Evolutionary conservation across 1,139 yeast species (phyloP).

Genomic region (Suhomyces choctaworum): DNA sequence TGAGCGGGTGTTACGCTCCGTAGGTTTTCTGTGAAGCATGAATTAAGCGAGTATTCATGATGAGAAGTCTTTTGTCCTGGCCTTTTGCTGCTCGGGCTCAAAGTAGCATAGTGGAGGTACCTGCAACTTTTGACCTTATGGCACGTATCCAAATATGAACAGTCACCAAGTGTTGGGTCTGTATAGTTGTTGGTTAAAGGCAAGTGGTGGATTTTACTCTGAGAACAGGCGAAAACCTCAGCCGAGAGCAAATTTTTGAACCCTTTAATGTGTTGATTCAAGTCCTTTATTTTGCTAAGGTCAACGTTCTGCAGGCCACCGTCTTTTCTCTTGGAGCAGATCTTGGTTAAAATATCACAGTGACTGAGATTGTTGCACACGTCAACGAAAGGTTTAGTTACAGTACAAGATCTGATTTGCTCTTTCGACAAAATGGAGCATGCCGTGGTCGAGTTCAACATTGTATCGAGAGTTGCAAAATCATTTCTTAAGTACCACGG

Average conservation of each 20-base stretch:
- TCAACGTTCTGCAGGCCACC: conserved; percentile 11
- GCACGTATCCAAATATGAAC: conserved; percentile 92
- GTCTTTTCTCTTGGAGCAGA: conserved; percentile 23
- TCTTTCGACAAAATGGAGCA: conserved; percentile 40
- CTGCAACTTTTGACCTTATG: conserved; percentile 81
- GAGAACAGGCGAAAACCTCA: conserved; percentile 43
- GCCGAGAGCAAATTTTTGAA: conserved; percentile 18
- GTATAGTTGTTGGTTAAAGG: conserved; percentile 59
- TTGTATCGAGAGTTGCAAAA: conserved; percentile 13
- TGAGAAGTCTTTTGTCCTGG: conserved; percentile 9
- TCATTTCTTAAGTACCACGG: conserved; percentile 8
- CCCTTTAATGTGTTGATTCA: conserved; percentile 16
- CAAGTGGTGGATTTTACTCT: conserved; percentile 56
- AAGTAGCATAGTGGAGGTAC: conserved; percentile 75
- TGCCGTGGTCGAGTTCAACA: conserved; percentile 31
- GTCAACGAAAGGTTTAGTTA: conserved; percentile 46
- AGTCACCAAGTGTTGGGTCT: conserved; percentile 78
- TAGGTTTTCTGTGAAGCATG: conserved; percentile 43
- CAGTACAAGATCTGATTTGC: conserved; percentile 38
- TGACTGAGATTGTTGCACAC: conserved; percentile 55
- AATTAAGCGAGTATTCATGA: conserved; percentile 58
- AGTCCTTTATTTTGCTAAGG: conserved; percentile 8
- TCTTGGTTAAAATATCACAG: conserved; percentile 33
- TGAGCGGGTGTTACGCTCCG: conserved; percentile 56
- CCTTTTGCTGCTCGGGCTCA: conserved; percentile 40